Evolutionary conservation across 805 yeast genomes (phyloP).

Genomic region (Sugiyamaella americana): DNA sequence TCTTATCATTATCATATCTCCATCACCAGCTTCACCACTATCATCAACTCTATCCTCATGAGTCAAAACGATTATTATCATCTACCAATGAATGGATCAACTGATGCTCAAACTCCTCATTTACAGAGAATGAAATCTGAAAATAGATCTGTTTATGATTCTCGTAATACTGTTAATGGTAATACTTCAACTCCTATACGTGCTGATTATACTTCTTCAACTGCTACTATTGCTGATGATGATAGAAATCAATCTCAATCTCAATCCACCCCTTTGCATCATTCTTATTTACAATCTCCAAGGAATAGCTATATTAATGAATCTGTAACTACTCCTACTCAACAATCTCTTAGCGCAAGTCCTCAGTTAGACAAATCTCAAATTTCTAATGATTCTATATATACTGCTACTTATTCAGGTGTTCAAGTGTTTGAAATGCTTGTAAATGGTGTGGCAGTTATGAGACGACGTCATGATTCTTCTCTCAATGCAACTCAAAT

Average conservation of each 20-base stretch:
- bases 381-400: constrained; percentile 28
- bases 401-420: constrained; percentile 57
- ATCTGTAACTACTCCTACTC: background rate
- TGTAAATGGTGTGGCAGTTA: constrained; percentile 55
- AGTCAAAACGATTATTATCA: background rate
- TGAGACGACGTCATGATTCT: constrained; percentile 58
- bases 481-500: constrained; percentile 71
- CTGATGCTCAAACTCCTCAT: background rate
- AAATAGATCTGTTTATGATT: background rate
- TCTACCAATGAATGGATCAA: background rate
- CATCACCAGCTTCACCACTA: no score
- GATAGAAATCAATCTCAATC: background rate
- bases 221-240: constrained; percentile 4
- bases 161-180: background rate
- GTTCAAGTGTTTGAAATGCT: constrained; percentile 56
- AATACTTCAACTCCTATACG: background rate
- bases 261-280: background rate
- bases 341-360: constrained; percentile 4
- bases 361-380: constrained; percentile 4
- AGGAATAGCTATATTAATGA: background rate
- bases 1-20: no score
- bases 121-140: background rate
- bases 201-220: constrained; percentile 8
- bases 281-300: background rate
- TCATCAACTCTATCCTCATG: no score